Evolutionary conservation across 225 moss, liverwort and hornwort species (phyloP).

Genomic region (Pleurozium schreberi): DNA sequence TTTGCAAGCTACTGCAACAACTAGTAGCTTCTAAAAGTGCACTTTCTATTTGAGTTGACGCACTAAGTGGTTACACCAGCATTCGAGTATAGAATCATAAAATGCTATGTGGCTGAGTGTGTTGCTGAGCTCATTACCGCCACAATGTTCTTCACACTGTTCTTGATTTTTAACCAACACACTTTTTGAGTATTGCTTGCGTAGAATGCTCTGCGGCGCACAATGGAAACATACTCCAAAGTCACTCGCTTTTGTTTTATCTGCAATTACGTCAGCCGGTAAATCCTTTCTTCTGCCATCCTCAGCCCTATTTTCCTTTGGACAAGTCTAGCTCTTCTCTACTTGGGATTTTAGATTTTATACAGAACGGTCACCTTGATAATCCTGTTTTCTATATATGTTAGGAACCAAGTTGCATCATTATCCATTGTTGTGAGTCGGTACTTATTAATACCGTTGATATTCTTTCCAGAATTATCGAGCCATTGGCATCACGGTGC

Average conservation of each 20-base stretch:
- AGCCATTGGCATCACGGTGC: conserved; percentile 98
- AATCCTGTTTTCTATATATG: background rate
- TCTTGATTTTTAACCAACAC: background rate
- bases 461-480: conserved; percentile 61
- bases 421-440: background rate
- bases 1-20: background rate
- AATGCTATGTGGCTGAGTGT: background rate
- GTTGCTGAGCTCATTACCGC: background rate
- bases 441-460: background rate
- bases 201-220: conserved; percentile 84
- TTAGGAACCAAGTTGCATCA: background rate
- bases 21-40: background rate
- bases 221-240: conserved; percentile 95
- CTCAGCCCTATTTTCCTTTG: background rate
- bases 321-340: background rate
- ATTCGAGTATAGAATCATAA: background rate
- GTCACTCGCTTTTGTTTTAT: conserved; percentile 96
- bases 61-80: background rate
- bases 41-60: background rate
- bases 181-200: background rate
- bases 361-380: background rate
- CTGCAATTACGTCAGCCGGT: conserved; percentile 96
- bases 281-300: background rate
- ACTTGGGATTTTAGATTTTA: background rate
- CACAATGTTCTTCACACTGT: background rate